phyloP scores from a whole-genome alignment of 768 basidiomycete species.

The Hericium rajendrae region DNA sequence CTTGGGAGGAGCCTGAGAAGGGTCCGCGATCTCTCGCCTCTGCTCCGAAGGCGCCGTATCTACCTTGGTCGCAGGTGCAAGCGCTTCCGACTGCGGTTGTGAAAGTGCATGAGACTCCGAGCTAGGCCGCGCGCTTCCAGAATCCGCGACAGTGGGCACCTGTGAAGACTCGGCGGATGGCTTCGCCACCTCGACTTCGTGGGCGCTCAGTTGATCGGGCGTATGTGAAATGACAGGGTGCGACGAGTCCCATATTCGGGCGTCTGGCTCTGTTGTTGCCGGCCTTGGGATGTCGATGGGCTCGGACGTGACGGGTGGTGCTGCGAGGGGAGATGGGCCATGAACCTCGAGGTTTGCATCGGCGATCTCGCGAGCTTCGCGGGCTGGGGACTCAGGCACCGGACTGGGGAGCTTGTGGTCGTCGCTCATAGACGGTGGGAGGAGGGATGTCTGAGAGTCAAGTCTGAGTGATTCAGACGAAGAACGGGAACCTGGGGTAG shows the following conservation, averaged over 20 bases:
- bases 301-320: conserved; percentile 6
- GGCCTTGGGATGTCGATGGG: conserved; percentile 1
- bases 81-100: neutral
- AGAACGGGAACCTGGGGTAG: conserved; percentile 4
- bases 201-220: neutral
- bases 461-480: conserved; percentile 21
- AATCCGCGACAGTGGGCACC: neutral
- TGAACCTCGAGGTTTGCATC: conserved; percentile 9
- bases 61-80: neutral
- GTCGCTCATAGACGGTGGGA: conserved; percentile 13
- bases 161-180: neutral
- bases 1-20: neutral
- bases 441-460: conserved; percentile 22
- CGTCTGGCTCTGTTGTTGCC: neutral
- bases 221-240: neutral
- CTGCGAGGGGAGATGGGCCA: conserved; percentile 20
- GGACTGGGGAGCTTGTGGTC: conserved; percentile 40
- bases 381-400: conserved; percentile 59
- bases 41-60: neutral
- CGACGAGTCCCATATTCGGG: neutral
- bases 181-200: neutral
- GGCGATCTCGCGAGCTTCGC: conserved; percentile 38
- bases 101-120: neutral
- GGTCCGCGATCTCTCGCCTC: neutral
- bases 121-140: neutral